These are phyloP conservation scores for Flaveria floridana DNA, from an alignment of 140 eudicot species.

Conservation along the genomic window DNA sequence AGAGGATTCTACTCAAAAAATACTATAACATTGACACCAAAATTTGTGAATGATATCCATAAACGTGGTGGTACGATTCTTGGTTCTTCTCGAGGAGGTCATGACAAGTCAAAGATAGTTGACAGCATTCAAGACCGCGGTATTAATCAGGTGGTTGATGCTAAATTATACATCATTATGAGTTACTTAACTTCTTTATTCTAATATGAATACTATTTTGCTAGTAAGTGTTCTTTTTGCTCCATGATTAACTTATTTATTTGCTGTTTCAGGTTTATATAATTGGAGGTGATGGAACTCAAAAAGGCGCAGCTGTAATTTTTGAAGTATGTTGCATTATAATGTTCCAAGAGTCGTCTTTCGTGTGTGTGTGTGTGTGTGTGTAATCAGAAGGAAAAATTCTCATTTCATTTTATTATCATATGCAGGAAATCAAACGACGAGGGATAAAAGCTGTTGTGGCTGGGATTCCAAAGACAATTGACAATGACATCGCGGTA, in stretches of 20 bases:
- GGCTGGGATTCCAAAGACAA: conserved; percentile 92
- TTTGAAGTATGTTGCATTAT: conserved; percentile 54
- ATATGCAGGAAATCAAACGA: conserved; percentile 68
- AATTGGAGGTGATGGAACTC: conserved; percentile 94
- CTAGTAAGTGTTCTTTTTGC: conserved; percentile 13
- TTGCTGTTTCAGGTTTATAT: conserved; percentile 64
- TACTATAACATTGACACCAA: conserved; percentile 67
- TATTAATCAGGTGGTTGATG: conserved; percentile 69
- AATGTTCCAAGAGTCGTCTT: conserved; percentile 4
- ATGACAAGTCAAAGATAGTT: conserved; percentile 82
- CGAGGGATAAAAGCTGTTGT: conserved; percentile 77
- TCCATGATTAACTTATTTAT: conserved; percentile 3
- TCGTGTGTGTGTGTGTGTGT: neutral
- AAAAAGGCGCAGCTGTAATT: conserved; percentile 72
- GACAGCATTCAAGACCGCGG: conserved; percentile 98
- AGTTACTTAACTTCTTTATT: neutral
- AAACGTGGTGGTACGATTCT: conserved; percentile 94
- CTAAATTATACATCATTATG: neutral
- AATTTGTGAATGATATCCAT: conserved; percentile 81
- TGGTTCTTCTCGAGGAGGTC: conserved; percentile 98
- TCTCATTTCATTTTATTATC: conserved; percentile 21
- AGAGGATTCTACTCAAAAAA: conserved; percentile 87
- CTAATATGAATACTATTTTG: neutral
- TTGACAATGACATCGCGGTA: conserved; percentile 96
- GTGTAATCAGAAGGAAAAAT: neutral